Base-by-base conservation (phyloP, 2,329 filamentous ascomycete species). In the Trichoderma aggressivum region DNA sequence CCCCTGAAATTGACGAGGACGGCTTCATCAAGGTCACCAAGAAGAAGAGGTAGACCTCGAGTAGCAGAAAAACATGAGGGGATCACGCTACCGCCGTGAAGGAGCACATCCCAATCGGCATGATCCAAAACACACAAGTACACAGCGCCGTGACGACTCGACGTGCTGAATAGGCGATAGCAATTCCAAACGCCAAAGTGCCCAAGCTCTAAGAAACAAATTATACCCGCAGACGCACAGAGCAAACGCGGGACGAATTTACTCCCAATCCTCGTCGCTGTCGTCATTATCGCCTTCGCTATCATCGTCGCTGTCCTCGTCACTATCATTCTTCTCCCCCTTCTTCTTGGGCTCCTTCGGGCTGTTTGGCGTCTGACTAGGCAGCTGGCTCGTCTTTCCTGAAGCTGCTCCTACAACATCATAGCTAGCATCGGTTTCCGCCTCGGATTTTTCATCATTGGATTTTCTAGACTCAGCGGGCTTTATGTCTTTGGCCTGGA, bases 391-490 rank as follows among this genome's bases (percentile, higher is more conserved):
- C 47, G 91, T 89, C 58, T 89, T 88, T 62, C 92, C 92, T 65
- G 92, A 94, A 59, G 89, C 85, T 7, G 91, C 90, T 8, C 92
- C 92, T 59, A 99, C 94, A 39, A 99, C 87, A 80, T 99, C 96
- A 80, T 99, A 99, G 83, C 94, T 97, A 21, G 93, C 93, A 76
- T 99, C 96, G 79, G 95, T 98, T 77, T 96, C 96, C 8, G 94
- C 90, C 75, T 96, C 92, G 30, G 93, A 97, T 80, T 95, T 94
- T 80, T 94, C 92, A 78, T 97, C 94, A 77, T 97, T 92, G 30
- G 94, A 97, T 77, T 87, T 89, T 61, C 93, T 90, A 21, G 90
- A 84, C 75, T 92, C 89, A 34, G 83, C 70, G 28, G 90, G 86
- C 80, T 93, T 93, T 61, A 89, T 83, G n/a, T 78, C 78, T 55